Conservation (phyloP, 257 asterid genomes). For the Nicotiana tomentosiformis region DNA sequence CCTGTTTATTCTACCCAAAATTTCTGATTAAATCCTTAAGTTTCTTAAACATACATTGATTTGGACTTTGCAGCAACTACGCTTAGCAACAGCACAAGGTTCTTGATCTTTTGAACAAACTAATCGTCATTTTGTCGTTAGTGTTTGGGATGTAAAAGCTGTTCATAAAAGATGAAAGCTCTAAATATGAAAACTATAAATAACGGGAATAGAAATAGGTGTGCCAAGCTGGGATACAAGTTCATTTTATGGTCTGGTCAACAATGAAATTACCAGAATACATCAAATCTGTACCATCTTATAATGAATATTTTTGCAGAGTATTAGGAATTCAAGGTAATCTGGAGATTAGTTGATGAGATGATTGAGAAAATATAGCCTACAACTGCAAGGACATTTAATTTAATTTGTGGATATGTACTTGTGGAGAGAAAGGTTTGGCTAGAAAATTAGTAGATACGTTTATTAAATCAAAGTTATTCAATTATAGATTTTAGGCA, state of each 20-base stretch:
- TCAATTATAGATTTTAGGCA: slow-evolving; percentile 66
- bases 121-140: too few species aligned
- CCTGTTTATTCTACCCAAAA: too few species aligned
- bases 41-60: too few species aligned
- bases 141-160: too few species aligned
- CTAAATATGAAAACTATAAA: slow-evolving; percentile 31
- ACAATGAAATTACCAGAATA: slow-evolving; percentile 61
- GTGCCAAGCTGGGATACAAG: slow-evolving; percentile 76
- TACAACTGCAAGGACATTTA: slow-evolving; percentile 62
- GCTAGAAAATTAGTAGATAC: slow-evolving; percentile 76
- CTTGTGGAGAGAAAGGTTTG: slow-evolving; percentile 82
- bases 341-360: slow-evolving; percentile 79
- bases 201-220: slow-evolving; percentile 43
- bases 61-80: too few species aligned
- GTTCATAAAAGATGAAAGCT: too few species aligned
- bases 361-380: slow-evolving; percentile 75
- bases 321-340: slow-evolving; percentile 68
- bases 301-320: slow-evolving; percentile 71
- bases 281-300: slow-evolving; percentile 49
- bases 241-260: slow-evolving; percentile 80
- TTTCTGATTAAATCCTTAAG: too few species aligned
- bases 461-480: slow-evolving; percentile 65
- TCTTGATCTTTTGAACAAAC: too few species aligned
- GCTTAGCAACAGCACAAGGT: too few species aligned
- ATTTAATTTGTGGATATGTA: slow-evolving; percentile 68